A percentile compares a stretch with the other conserved stretches of the same genome.
phyloP scores from a whole-genome alignment of 148 eudicot species.

The Linanthus parryae region DNA sequence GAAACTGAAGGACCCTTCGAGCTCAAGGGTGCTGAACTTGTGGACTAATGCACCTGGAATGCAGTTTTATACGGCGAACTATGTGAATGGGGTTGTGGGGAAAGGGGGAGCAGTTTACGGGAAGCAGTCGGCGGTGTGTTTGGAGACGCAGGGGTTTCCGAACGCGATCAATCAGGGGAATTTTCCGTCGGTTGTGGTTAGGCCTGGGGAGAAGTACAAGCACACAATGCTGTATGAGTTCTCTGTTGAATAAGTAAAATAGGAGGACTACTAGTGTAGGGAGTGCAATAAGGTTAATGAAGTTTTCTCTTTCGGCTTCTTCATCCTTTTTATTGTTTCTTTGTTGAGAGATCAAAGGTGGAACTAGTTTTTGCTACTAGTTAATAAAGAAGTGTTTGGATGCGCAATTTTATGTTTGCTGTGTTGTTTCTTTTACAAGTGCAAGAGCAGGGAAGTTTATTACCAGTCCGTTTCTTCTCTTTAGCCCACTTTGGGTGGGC shows the following conservation, averaged over 20 bases:
- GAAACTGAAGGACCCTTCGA: conserved; percentile 52
- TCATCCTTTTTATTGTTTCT: too few species aligned
- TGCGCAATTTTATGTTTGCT: too few species aligned
- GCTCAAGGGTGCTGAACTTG: conserved; percentile 68
- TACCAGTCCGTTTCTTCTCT: too few species aligned
- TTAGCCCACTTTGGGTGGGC: too few species aligned
- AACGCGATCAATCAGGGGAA: conserved; percentile 73
- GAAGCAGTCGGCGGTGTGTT: conserved; percentile 71
- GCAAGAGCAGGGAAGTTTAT: too few species aligned
- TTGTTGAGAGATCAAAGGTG: too few species aligned
- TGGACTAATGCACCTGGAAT: conserved; percentile 93
- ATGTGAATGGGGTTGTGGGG: conserved; percentile 72
- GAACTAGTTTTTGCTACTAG: too few species aligned
- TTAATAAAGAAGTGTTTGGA: too few species aligned
- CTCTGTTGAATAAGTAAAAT: conserved; percentile 55
- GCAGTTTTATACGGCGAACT: conserved; percentile 94
- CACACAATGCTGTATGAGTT: conserved; percentile 89
- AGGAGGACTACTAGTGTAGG: too few species aligned
- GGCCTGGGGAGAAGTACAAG: conserved; percentile 69
- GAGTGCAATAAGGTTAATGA: too few species aligned
- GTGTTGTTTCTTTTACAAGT: too few species aligned
- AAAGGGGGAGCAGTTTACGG: conserved; percentile 78
- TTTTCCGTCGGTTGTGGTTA: conserved; percentile 71
- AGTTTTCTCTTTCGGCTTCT: too few species aligned
- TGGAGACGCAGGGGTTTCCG: conserved; percentile 96